These are phyloP conservation scores for Gentiana macrophylla DNA, from an alignment of 257 asterid genomes.

Conservation along the genomic window DNA sequence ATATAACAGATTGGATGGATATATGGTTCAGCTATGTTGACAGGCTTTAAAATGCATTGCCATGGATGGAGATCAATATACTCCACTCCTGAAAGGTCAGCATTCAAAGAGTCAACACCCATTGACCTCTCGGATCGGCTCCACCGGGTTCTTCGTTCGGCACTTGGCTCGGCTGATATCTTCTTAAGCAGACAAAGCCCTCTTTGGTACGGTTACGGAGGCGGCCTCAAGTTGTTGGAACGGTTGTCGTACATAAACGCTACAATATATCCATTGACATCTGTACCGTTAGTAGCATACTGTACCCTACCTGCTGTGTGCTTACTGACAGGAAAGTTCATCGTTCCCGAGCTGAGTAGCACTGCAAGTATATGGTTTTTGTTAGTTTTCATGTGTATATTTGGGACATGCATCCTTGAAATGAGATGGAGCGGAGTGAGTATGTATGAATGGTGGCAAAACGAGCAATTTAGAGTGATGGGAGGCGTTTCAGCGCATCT, in stretches of 20 bases:
- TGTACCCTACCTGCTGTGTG: slow-evolving; percentile 26
- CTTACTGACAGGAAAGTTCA: slow-evolving; percentile 21
- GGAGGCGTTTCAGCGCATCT: slow-evolving; percentile 32
- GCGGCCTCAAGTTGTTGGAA: slow-evolving; percentile 23
- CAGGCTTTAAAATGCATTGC: slow-evolving; percentile 32
- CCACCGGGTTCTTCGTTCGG: slow-evolving; percentile 30
- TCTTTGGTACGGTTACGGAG: slow-evolving; percentile 25
- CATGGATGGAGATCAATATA: slow-evolving; percentile 36
- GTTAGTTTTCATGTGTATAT: slow-evolving; percentile 22
- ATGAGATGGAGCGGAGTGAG: slow-evolving; percentile 32
- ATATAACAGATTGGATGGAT: slow-evolving; percentile 25
- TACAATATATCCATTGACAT: slow-evolving; percentile 21
- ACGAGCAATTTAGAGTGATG: slow-evolving; percentile 36
- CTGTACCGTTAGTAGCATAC: slow-evolving; percentile 19
- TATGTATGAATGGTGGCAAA: slow-evolving; percentile 32
- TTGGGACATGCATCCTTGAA: slow-evolving; percentile 24
- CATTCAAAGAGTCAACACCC: slow-evolving; percentile 31
- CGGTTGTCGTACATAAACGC: slow-evolving; percentile 22
- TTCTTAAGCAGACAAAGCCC: slow-evolving; percentile 24
- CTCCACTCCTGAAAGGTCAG: slow-evolving; percentile 17
- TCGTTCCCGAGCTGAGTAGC: slow-evolving; percentile 18
- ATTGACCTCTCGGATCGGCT: slow-evolving; percentile 29
- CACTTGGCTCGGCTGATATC: slow-evolving; percentile 29
- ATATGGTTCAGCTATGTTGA: slow-evolving; percentile 33
- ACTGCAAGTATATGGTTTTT: slow-evolving; percentile 24